Conservation (phyloP, 306 rosid genomes). For the Vigna mungo region DNA sequence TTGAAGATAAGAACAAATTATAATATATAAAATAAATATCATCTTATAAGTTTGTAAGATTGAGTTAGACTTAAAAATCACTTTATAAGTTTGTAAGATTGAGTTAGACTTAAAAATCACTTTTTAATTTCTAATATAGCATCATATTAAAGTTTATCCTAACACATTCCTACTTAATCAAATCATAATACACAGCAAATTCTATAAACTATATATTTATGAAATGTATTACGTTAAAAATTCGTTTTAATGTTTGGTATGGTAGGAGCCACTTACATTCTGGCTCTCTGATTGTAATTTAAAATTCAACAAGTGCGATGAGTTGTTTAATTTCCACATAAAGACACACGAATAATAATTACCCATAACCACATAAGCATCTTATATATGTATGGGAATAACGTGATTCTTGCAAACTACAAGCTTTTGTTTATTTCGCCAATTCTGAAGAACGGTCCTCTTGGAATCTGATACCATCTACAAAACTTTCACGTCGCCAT, state of each 20-base stretch:
- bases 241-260: neutral
- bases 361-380: neutral
- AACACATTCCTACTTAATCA: neutral
- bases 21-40: too few relatives aligned
- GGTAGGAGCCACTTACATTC: neutral
- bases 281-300: neutral
- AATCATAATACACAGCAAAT: constrained; percentile 14
- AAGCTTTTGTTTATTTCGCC: too few relatives aligned
- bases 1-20: too few relatives aligned
- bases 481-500: neutral
- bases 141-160: too few relatives aligned
- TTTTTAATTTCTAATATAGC: too few relatives aligned
- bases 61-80: too few relatives aligned
- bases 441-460: constrained; percentile 29
- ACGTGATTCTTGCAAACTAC: constrained; percentile 25
- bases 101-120: too few relatives aligned
- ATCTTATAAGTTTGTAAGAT: too few relatives aligned
- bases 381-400: constrained; percentile 6
- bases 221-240: too few relatives aligned
- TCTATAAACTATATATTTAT: neutral
- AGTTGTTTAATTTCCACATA: constrained; percentile 12
- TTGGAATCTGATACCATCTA: constrained; percentile 46
- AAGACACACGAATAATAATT: constrained; percentile 5
- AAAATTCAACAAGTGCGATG: constrained; percentile 8
- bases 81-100: too few relatives aligned